Evolutionary conservation across 2,329 filamentous ascomycete genomes (phyloP).

Genomic region (Penicillium decumbens): DNA sequence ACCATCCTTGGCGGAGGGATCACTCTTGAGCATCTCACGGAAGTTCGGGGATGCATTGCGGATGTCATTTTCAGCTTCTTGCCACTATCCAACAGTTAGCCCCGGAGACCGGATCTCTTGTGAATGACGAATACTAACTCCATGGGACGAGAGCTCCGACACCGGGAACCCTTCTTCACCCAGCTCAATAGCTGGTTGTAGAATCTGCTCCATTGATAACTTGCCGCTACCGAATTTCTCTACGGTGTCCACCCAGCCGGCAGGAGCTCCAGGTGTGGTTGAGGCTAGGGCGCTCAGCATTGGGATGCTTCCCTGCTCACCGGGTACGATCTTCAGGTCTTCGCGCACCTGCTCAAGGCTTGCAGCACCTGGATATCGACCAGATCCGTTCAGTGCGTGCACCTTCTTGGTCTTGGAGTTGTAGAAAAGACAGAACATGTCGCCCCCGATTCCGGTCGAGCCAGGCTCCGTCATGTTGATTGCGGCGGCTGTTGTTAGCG

Average conservation of each 20-base stretch:
- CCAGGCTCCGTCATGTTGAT: slow-evolving; percentile 91
- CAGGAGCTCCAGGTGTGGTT: slow-evolving; percentile 83
- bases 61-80: slow-evolving; percentile 57
- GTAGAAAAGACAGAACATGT: slow-evolving; percentile 95
- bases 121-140: slow-evolving; percentile 50
- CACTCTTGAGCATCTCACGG: slow-evolving; percentile 78
- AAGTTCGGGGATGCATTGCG: slow-evolving; percentile 76
- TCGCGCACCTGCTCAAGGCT: slow-evolving; percentile 66
- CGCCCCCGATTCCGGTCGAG: slow-evolving; percentile 91
- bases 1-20: slow-evolving; percentile 62
- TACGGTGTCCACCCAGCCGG: slow-evolving; percentile 87
- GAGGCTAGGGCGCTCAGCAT: slow-evolving; percentile 72
- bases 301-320: slow-evolving; percentile 60
- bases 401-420: slow-evolving; percentile 76
- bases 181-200: slow-evolving; percentile 76
- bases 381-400: slow-evolving; percentile 85
- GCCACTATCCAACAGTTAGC: slow-evolving; percentile 58
- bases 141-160: slow-evolving; percentile 67
- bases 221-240: slow-evolving; percentile 87
- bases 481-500: slow-evolving; percentile 61
- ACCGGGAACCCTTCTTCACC: slow-evolving; percentile 89
- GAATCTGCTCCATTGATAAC: slow-evolving; percentile 68
- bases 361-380: slow-evolving; percentile 67
- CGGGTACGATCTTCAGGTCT: slow-evolving; percentile 62
- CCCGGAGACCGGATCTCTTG: background rate